A percentile compares a stretch with the other conserved stretches of the same genome.
phyloP scores from a whole-genome alignment of 1,139 yeast species.

The Pichia sp. region DNA sequence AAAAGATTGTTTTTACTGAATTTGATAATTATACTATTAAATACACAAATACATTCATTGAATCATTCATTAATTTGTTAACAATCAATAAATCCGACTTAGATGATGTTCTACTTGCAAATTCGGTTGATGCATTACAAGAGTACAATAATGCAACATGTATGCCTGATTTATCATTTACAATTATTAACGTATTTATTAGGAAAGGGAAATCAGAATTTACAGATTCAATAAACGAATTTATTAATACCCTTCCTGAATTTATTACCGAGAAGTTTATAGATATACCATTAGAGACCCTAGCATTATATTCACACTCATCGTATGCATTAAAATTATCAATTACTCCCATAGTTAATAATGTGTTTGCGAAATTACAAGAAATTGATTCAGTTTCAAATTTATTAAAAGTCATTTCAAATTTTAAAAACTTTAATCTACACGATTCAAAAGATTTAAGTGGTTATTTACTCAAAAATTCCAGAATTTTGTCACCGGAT shows the following conservation, averaged over 20 bases:
- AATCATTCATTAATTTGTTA: slow-evolving; percentile 21
- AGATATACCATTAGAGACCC: slow-evolving; percentile 26
- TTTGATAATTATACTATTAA: slow-evolving; percentile 8
- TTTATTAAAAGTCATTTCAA: slow-evolving; percentile 9
- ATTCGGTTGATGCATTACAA: slow-evolving; percentile 25
- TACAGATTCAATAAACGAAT: slow-evolving; percentile 23
- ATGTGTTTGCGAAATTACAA: slow-evolving; percentile 30
- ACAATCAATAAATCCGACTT: slow-evolving; percentile 13
- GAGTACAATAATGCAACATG: slow-evolving; percentile 15
- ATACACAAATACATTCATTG: slow-evolving; percentile 16
- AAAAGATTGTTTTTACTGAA: slow-evolving; percentile 15
- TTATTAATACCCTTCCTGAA: slow-evolving; percentile 30
- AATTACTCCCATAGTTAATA: slow-evolving; percentile 27
- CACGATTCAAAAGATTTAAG: slow-evolving; percentile 28
- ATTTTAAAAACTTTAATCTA: slow-evolving; percentile 18
- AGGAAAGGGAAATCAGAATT: slow-evolving; percentile 19
- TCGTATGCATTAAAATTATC: slow-evolving; percentile 5
- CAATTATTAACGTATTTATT: slow-evolving; percentile 26
- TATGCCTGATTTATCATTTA: slow-evolving; percentile 23
- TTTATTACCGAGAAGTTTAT: slow-evolving; percentile 27
- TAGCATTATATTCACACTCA: slow-evolving; percentile 20
- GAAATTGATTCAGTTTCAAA: slow-evolving; percentile 1
- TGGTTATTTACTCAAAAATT: slow-evolving; percentile 27
- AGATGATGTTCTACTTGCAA: slow-evolving; percentile 16
- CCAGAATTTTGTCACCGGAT: slow-evolving; percentile 17